Percentiles rank a stretch among this genome's conserved stretches.
phyloP scores from a whole-genome alignment of 2,329 filamentous ascomycete species.

The Aspergillus pseudonomiae region DNA sequence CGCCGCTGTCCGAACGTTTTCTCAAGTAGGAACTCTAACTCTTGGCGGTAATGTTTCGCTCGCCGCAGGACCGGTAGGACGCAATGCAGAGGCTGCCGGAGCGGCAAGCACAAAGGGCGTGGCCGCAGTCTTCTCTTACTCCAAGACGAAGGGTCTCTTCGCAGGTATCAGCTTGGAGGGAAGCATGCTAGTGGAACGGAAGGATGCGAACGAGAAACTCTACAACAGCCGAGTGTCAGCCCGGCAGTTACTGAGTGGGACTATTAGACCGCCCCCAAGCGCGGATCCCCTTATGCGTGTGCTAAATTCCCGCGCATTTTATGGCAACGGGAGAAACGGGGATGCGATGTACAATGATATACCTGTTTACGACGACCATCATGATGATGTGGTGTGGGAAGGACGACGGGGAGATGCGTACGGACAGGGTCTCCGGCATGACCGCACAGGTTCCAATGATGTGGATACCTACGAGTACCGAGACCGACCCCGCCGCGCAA shows the following conservation, averaged over 20 bases:
- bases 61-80: slow-evolving; percentile 87
- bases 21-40: slow-evolving; percentile 86
- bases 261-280: slow-evolving; percentile 75
- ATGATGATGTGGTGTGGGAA: slow-evolving; percentile 85
- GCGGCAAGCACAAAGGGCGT: slow-evolving; percentile 88
- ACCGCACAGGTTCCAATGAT: slow-evolving; percentile 56
- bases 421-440: slow-evolving; percentile 65
- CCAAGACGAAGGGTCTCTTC: slow-evolving; percentile 96
- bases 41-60: slow-evolving; percentile 95
- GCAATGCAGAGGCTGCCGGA: slow-evolving; percentile 94
- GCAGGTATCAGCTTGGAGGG: slow-evolving; percentile 94
- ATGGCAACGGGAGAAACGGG: slow-evolving; percentile 60
- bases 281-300: slow-evolving; percentile 83
- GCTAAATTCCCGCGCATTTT: slow-evolving; percentile 82
- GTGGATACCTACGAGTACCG: slow-evolving; percentile 59
- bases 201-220: slow-evolving; percentile 95
- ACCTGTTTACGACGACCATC: slow-evolving; percentile 81
- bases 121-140: slow-evolving; percentile 93
- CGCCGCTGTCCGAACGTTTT: slow-evolving; percentile 87
- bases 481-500: slow-evolving; percentile 53
- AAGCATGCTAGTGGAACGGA: slow-evolving; percentile 87
- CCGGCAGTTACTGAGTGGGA: slow-evolving; percentile 76
- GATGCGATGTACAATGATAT: slow-evolving; percentile 90
- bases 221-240: slow-evolving; percentile 85
- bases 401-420: slow-evolving; percentile 70